Evolutionary conservation across 78 protist species (phyloP), one percentile per base, ranked within the genome.

Genomic region (Dictyostelium capitatum): DNA sequence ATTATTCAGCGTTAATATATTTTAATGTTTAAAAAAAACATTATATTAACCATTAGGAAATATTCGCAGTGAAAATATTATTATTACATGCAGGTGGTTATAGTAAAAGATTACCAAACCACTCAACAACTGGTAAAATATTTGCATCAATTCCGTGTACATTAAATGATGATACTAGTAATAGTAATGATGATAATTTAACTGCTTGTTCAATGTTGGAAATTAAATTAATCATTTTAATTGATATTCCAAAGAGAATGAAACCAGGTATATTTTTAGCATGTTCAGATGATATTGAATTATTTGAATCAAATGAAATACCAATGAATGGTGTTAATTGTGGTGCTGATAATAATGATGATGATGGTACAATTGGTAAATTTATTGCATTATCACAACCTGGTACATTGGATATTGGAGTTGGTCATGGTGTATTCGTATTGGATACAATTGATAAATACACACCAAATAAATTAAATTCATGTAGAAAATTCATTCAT

Each of bases 21-120:
- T n/a, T n/a, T n/a, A n/a, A n/a, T n/a, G n/a, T n/a, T n/a, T n/a
- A n/a, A n/a, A n/a, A n/a, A n/a, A n/a, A n/a, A n/a, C n/a, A n/a
- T n/a, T n/a, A n/a, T n/a, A n/a, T n/a, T n/a, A n/a, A n/a, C n/a
- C n/a, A n/a, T n/a, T n/a, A n/a, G n/a, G n/a, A n/a, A n/a, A n/a
- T n/a, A n/a, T 48, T 15, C 10, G 8, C 8, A 30, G 92, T 43
- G 19, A 89, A 89, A 32, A 79, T 89, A 73, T 20, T 89, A 48
- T 30, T 89, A 37, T 70, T 89, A 46, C 95, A 89, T 65, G 95
- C 95, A 12, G 95, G 95, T 80, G 95, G 95, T 5, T 89, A 89
- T 47, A 56, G 78, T 41, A 89, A 89, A 79, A 54, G 95, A 47
- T 59, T 89, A 62, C 81, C 87, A 15, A 89, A 89, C 67, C 95